Evolutionary conservation across 352 stramenopile genomes (phyloP).

Genomic region (Phytophthora citrophthora): DNA sequence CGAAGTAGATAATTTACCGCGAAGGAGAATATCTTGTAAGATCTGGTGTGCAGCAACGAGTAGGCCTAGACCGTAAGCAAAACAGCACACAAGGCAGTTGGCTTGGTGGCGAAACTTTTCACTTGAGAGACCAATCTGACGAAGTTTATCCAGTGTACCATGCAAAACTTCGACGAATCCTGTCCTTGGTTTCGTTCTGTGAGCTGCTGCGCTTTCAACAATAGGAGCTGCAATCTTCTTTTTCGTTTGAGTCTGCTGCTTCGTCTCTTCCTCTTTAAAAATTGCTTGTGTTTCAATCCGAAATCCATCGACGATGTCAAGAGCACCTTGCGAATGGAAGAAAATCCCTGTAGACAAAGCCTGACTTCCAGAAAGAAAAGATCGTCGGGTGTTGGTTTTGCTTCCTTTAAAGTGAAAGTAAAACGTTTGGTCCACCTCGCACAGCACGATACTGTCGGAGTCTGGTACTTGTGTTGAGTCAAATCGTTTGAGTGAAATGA

Average conservation of each 20-base stretch:
- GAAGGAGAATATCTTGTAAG: conserved; percentile 9
- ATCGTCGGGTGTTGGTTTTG: conserved; percentile 13
- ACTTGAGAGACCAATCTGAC: conserved; percentile 8
- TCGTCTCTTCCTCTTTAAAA: conserved; percentile 8
- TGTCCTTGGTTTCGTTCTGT: not conserved
- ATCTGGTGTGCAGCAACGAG: conserved; percentile 23
- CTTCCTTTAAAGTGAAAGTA: conserved; percentile 54
- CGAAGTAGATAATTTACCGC: not conserved
- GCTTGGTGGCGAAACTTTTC: conserved; percentile 14
- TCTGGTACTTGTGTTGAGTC: conserved; percentile 2
- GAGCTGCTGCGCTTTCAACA: not conserved
- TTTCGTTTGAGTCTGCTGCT: conserved; percentile 20
- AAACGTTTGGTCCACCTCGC: conserved; percentile 30
- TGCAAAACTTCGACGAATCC: conserved; percentile 24
- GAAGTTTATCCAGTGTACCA: conserved; percentile 11
- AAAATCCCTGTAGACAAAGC: conserved; percentile 38
- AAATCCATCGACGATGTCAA: conserved; percentile 30
- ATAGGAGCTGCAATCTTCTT: conserved; percentile 7
- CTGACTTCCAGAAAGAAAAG: conserved; percentile 36
- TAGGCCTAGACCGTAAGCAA: conserved; percentile 28
- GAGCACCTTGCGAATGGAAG: conserved; percentile 25
- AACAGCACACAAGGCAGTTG: conserved; percentile 21
- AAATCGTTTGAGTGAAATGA: conserved; percentile 38
- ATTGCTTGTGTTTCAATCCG: not conserved
- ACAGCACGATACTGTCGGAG: conserved; percentile 7